Percentiles rank a stretch among this genome's conserved stretches.
Conservation (phyloP, 352 stramenopile species). For the Globisporangium ultimum region DNA sequence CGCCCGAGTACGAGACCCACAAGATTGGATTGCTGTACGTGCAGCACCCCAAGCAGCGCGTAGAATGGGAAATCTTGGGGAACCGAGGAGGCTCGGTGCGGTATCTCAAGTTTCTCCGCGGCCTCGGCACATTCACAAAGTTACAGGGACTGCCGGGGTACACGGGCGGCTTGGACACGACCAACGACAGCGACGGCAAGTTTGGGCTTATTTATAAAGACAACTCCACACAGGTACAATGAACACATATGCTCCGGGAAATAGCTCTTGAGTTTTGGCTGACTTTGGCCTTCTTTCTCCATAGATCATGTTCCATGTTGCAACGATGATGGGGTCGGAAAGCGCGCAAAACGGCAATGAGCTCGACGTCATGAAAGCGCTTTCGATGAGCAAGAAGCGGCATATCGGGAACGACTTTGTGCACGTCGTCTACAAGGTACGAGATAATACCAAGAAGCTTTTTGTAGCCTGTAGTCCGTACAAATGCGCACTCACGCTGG, state of each 20-base stretch:
- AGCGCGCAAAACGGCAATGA: background rate
- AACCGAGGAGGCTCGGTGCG: conserved; percentile 68
- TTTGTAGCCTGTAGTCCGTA: background rate
- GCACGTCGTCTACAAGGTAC: conserved; percentile 81
- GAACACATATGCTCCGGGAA: background rate
- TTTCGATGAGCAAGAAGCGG: conserved; percentile 78
- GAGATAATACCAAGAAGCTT: background rate
- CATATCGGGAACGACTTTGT: conserved; percentile 90
- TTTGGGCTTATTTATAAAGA: conserved; percentile 76
- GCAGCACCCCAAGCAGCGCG: conserved; percentile 43
- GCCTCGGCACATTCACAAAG: conserved; percentile 63
- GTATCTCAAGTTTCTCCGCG: conserved; percentile 73
- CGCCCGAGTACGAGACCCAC: conserved; percentile 79
- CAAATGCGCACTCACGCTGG: too few relatives aligned
- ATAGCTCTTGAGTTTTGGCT: background rate
- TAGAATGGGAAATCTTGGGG: conserved; percentile 66
- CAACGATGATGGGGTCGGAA: conserved; percentile 73
- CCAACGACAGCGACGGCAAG: conserved; percentile 66
- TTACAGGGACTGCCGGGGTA: conserved; percentile 67
- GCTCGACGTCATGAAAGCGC: background rate
- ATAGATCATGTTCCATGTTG: conserved; percentile 86
- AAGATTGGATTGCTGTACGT: conserved; percentile 86
- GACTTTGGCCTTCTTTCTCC: background rate
- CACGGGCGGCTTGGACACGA: conserved; percentile 71
- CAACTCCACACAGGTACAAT: conserved; percentile 52